phyloP scores from a whole-genome alignment of 768 basidiomycete genomes.

The Boletus coccyginus region DNA sequence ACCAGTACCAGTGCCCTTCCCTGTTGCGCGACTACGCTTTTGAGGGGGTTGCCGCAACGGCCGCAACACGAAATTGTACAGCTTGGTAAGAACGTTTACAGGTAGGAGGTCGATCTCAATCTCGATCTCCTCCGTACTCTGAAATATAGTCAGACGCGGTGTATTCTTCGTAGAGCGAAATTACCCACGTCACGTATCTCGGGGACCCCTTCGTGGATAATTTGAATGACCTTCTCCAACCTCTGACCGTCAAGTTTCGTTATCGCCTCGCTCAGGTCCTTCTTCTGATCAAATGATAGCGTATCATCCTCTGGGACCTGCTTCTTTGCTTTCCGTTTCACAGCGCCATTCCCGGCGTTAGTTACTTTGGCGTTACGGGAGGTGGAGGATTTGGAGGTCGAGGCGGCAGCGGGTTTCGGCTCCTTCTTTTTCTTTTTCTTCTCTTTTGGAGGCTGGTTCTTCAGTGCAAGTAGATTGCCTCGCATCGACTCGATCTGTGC shows the following conservation, averaged over 20 bases:
- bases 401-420: conserved; percentile 51
- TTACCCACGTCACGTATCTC: conserved; percentile 86
- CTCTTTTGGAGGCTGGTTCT: conserved; percentile 52
- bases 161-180: conserved; percentile 6
- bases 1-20: conserved; percentile 84
- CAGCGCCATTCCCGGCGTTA: conserved; percentile 37
- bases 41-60: conserved; percentile 67
- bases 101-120: conserved; percentile 95
- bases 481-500: conserved; percentile 77
- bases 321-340: conserved; percentile 67
- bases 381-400: conserved; percentile 57
- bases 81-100: conserved; percentile 78
- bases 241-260: conserved; percentile 77
- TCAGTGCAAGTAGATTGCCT: conserved; percentile 63
- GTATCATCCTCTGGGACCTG: conserved; percentile 72
- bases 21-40: conserved; percentile 55
- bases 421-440: conserved; percentile 77
- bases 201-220: conserved; percentile 92
- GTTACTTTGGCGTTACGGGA: conserved; percentile 47
- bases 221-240: conserved; percentile 88
- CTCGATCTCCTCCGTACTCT: conserved; percentile 98
- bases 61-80: conserved; percentile 93
- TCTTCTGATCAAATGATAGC: conserved; percentile 95
- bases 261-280: conserved; percentile 95
- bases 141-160: conserved; percentile 20